These are phyloP conservation scores for Pyropia haitanensis DNA, from an alignment of 23 red algal species.

Conservation along the genomic window DNA sequence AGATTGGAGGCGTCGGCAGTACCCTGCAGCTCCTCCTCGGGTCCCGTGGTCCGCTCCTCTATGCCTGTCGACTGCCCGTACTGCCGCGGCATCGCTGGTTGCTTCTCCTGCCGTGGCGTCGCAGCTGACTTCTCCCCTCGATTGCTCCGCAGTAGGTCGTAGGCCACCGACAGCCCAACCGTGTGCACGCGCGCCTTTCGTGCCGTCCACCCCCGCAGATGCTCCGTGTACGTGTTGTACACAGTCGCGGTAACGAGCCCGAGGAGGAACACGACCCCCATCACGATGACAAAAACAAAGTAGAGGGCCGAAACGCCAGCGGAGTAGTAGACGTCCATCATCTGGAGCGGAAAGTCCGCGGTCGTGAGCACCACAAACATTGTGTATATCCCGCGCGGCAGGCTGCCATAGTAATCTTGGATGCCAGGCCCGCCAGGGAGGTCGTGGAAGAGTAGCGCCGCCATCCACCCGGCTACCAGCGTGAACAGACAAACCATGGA, in stretches of 20 bases:
- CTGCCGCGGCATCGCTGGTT: too few relatives aligned
- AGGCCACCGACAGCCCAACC: too few relatives aligned
- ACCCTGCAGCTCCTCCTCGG: too few relatives aligned
- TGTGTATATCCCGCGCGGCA: conserved; percentile 29
- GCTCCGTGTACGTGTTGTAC: conserved; percentile 57
- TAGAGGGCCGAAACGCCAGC: conserved; percentile 19
- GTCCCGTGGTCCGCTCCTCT: too few relatives aligned
- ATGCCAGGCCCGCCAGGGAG: conserved; percentile 15
- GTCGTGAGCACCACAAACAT: conserved; percentile 41
- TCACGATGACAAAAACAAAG: conserved; percentile 34
- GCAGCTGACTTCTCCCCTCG: too few relatives aligned
- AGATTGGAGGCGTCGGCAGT: too few relatives aligned
- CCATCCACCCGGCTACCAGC: conserved; percentile 45
- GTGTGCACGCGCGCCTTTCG: too few relatives aligned
- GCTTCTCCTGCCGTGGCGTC: too few relatives aligned
- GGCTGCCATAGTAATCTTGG: conserved; percentile 49
- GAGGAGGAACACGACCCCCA: conserved; percentile 47
- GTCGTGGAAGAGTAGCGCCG: conserved; percentile 51
- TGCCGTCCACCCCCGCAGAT: conserved; percentile 8
- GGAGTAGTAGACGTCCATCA: conserved; percentile 46
- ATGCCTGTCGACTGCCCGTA: too few relatives aligned
- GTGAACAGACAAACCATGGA: conserved; percentile 34
- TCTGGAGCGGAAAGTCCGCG: conserved; percentile 66
- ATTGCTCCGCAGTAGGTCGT: too few relatives aligned
- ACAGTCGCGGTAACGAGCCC: conserved; percentile 50